A percentile compares a stretch with the other conserved stretches of the same genome.
phyloP scores from a whole-genome alignment of 1,284 basidiomycete genomes.

The Cystobasidiaceae sp. region DNA sequence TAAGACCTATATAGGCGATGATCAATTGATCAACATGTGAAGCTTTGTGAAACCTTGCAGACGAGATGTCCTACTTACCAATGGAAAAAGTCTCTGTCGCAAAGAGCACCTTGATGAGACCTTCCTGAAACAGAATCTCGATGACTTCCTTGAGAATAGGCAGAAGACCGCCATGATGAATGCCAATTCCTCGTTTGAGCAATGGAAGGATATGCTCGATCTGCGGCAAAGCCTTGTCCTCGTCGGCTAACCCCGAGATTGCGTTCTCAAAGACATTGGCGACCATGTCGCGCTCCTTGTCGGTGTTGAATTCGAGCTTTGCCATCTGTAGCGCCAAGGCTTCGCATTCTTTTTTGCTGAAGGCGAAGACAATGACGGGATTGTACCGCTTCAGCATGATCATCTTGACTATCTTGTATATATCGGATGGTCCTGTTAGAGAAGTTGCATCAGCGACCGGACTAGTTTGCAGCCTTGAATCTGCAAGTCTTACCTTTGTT shows the following conservation, averaged over 20 bases:
- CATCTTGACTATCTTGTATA: constrained; percentile 97
- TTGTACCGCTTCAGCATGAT: constrained; percentile 98
- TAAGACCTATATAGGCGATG: constrained; percentile 56
- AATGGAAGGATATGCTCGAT: constrained; percentile 90
- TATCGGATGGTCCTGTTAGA: constrained; percentile 77
- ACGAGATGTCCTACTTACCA: constrained; percentile 45
- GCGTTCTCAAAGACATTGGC: constrained; percentile 90
- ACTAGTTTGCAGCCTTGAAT: not conserved
- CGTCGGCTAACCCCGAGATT: constrained; percentile 78
- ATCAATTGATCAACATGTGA: not conserved
- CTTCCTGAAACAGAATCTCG: constrained; percentile 98
- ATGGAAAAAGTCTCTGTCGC: constrained; percentile 99
- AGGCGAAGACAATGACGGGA: constrained; percentile 97
- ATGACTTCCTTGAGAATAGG: constrained; percentile 99
- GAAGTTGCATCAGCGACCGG: not conserved
- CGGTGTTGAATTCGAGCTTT: constrained; percentile 92
- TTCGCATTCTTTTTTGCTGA: constrained; percentile 98
- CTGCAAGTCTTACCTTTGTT: constrained; percentile 65
- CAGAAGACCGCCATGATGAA: constrained; percentile 95
- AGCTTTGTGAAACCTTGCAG: not conserved
- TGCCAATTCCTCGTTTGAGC: constrained; percentile 91
- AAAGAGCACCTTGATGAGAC: constrained; percentile 97
- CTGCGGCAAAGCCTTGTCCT: constrained; percentile 87
- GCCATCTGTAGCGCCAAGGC: constrained; percentile 82
- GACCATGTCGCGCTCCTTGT: constrained; percentile 87